Percentiles rank a stretch among this genome's conserved stretches.
phyloP scores from a whole-genome alignment of 2,329 filamentous ascomycete genomes.

The Cytospora piceae region DNA sequence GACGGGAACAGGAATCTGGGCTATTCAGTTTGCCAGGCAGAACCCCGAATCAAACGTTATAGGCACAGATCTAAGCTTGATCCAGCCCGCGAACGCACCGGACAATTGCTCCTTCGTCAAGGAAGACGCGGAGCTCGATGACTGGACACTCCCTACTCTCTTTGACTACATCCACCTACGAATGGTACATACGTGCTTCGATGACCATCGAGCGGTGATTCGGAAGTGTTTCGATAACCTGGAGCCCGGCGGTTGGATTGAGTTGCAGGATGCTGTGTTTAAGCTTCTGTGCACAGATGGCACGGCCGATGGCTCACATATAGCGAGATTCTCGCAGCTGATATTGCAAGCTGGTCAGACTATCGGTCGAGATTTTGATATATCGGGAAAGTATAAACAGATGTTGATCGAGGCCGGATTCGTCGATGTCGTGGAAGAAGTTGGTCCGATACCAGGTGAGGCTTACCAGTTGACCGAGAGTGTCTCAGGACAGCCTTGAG shows the following conservation, averaged over 20 bases:
- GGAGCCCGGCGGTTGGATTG: constrained; percentile 44
- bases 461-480: constrained; percentile 16
- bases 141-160: constrained; percentile 14
- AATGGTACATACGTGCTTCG: constrained; percentile 28
- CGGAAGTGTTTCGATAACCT: constrained; percentile 49
- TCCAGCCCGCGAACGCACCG: constrained; percentile 16
- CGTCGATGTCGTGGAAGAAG: constrained; percentile 38
- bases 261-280: constrained; percentile 38
- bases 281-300: constrained; percentile 19
- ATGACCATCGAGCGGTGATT: constrained; percentile 54
- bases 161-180: constrained; percentile 26
- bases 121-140: constrained; percentile 23
- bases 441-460: constrained; percentile 26
- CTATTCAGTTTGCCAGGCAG: constrained; percentile 17
- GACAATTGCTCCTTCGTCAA: constrained; percentile 23
- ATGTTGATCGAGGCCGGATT: constrained; percentile 36
- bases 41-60: constrained; percentile 21
- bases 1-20: constrained; percentile 27
- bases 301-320: constrained; percentile 8
- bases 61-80: constrained; percentile 24
- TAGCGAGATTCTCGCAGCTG: constrained; percentile 12
- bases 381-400: constrained; percentile 13
- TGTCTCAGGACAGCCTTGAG: neutral
- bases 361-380: constrained; percentile 16
- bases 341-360: constrained; percentile 2